Percentiles rank a stretch among this genome's conserved stretches.
These are phyloP conservation scores for Pythium apleroticum DNA, from an alignment of 352 stramenopile genomes.

Conservation along the genomic window DNA sequence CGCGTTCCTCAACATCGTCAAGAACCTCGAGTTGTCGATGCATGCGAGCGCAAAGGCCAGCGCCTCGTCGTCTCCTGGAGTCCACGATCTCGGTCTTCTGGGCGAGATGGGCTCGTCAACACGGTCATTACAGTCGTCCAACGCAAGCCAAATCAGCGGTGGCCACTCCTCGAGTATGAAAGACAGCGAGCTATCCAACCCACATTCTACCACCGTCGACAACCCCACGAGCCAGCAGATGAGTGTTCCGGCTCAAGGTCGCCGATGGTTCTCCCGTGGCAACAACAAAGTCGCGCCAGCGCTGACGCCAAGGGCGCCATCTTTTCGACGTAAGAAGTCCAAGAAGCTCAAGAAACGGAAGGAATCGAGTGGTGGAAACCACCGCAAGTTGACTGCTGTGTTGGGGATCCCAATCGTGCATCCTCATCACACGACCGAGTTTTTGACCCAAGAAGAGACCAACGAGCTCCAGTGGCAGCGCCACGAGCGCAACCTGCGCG, in stretches of 20 bases:
- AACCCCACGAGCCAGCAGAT: not conserved
- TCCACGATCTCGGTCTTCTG: not conserved
- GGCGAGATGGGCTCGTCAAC: not conserved
- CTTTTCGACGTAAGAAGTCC: not conserved
- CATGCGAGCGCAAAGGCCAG: not conserved
- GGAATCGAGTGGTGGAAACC: not conserved
- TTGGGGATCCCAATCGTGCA: not conserved
- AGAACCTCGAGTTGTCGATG: slow-evolving; percentile 30
- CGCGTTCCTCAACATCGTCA: slow-evolving; percentile 32
- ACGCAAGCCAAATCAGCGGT: not conserved
- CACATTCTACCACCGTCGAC: not conserved
- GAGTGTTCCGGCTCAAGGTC: too few relatives aligned
- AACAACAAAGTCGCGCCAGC: not conserved
- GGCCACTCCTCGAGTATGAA: not conserved
- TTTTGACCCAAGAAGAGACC: not conserved
- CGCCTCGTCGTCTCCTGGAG: not conserved
- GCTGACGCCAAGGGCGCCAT: not conserved
- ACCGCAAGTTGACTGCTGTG: not conserved
- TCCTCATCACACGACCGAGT: not conserved
- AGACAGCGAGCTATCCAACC: not conserved
- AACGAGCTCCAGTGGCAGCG: slow-evolving; percentile 10
- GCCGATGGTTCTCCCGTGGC: not conserved
- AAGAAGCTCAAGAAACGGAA: not conserved
- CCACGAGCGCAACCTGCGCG: slow-evolving; percentile 15
- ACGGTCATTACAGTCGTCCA: slow-evolving; percentile 4